These are phyloP conservation scores for Lentinula sp. DNA, from an alignment of 768 basidiomycete species.

Conservation along the genomic window DNA sequence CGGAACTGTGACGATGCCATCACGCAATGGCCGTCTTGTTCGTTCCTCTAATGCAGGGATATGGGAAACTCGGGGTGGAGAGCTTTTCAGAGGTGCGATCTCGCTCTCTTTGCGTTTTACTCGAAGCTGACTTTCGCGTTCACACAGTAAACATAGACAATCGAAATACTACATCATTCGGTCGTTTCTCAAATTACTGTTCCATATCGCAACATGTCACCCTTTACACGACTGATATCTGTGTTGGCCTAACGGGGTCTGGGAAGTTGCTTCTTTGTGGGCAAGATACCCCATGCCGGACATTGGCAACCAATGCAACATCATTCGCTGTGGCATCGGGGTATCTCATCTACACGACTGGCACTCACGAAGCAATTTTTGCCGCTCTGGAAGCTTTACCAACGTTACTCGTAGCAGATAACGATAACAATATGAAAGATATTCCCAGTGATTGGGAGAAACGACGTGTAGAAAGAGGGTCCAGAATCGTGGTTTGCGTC, in stretches of 20 bases:
- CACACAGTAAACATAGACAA: constrained; percentile 15
- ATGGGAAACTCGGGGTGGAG: constrained; percentile 44
- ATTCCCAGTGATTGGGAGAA: constrained; percentile 45
- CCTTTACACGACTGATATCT: constrained; percentile 18
- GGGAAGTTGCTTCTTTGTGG: constrained; percentile 58
- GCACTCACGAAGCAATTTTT: constrained; percentile 75
- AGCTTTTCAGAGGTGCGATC: constrained; percentile 37
- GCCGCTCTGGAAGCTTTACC: constrained; percentile 39
- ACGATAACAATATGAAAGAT: constrained; percentile 23
- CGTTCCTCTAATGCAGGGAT: constrained; percentile 19
- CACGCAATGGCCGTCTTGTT: constrained; percentile 44
- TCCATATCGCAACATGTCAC: neutral
- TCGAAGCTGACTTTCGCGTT: neutral
- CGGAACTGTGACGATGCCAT: constrained; percentile 8
- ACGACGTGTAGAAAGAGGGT: constrained; percentile 84
- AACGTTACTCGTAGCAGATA: constrained; percentile 13
- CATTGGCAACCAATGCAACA: constrained; percentile 49
- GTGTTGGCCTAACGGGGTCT: constrained; percentile 58
- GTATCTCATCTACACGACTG: constrained; percentile 82
- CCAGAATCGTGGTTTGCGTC: constrained; percentile 81
- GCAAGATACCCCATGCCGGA: constrained; percentile 14
- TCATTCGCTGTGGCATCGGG: constrained; percentile 71
- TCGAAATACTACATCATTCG: constrained; percentile 11
- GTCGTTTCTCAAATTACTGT: neutral
- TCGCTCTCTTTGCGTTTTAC: neutral